phyloP scores from a whole-genome alignment of 164 flowering plant genomes.

The Piper betle region DNA sequence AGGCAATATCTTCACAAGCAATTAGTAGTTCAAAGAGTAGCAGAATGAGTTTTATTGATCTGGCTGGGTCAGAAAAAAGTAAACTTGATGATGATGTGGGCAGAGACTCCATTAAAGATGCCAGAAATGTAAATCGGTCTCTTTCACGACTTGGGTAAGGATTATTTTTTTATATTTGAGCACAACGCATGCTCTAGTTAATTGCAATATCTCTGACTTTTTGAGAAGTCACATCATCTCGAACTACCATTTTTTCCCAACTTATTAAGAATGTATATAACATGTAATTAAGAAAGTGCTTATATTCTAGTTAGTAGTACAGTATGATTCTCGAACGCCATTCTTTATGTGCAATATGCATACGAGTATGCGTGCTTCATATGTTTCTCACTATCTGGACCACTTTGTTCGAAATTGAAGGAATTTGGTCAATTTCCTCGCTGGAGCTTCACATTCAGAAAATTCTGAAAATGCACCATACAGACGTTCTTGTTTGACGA shows the following conservation, averaged over 20 bases:
- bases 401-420: conserved; percentile 23
- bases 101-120: conserved; percentile 41
- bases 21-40: conserved; percentile 79
- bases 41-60: conserved; percentile 80
- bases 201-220: neutral
- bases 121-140: conserved; percentile 62
- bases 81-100: conserved; percentile 50
- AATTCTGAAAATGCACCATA: conserved; percentile 33
- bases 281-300: too few species aligned
- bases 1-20: conserved; percentile 62
- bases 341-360: neutral
- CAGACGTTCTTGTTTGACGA: conserved; percentile 62
- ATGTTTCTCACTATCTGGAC: too few species aligned
- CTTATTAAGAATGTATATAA: too few species aligned
- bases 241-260: too few species aligned
- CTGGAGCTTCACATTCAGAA: conserved; percentile 31
- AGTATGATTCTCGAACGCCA: neutral
- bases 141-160: conserved; percentile 84
- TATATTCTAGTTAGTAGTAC: too few species aligned
- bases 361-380: neutral
- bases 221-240: neutral
- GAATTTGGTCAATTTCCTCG: conserved; percentile 53
- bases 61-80: conserved; percentile 72
- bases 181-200: neutral
- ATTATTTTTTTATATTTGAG: conserved; percentile 4